Evolutionary conservation across 257 asterid genomes (phyloP).

Genomic region (Verbascum thapsus): DNA sequence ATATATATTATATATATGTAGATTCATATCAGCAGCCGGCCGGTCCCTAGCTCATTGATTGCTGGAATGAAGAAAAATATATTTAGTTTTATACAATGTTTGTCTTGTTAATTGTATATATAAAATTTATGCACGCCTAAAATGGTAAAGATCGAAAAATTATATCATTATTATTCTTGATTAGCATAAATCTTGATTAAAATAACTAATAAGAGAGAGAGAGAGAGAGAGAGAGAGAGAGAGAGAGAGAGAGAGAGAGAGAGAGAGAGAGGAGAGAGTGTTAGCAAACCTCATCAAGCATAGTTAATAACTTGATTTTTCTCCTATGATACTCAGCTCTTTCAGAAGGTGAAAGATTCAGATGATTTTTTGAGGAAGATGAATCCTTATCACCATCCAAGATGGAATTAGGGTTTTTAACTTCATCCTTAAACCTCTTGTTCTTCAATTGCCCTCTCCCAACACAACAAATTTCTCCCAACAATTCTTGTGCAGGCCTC

Average conservation of each 20-base stretch:
- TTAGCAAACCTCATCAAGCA: slow-evolving; percentile 79
- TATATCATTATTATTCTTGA: slow-evolving; percentile 15
- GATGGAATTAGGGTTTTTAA: slow-evolving; percentile 65
- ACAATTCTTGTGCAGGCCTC: slow-evolving; percentile 60
- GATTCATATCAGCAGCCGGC: no score
- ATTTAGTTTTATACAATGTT: not conserved
- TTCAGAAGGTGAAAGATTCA: slow-evolving; percentile 53
- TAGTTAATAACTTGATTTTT: slow-evolving; percentile 63
- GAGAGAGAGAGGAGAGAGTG: slow-evolving; percentile 8
- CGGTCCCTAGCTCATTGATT: not conserved
- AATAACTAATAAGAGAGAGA: no score
- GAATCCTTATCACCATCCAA: slow-evolving; percentile 22
- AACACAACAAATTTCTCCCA: slow-evolving; percentile 75
- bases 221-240: no score
- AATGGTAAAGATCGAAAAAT: not conserved
- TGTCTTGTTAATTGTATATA: not conserved
- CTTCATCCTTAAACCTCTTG: slow-evolving; percentile 34
- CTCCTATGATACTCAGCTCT: slow-evolving; percentile 66
- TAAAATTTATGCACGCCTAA: not conserved
- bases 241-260: not conserved
- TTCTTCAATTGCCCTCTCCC: slow-evolving; percentile 54
- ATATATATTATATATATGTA: no score
- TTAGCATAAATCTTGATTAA: not conserved
- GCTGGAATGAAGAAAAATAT: not conserved
- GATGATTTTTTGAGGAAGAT: slow-evolving; percentile 42